Base-by-base conservation (phyloP, 495 filamentous ascomycete species). In the Daldinia concentrica region DNA sequence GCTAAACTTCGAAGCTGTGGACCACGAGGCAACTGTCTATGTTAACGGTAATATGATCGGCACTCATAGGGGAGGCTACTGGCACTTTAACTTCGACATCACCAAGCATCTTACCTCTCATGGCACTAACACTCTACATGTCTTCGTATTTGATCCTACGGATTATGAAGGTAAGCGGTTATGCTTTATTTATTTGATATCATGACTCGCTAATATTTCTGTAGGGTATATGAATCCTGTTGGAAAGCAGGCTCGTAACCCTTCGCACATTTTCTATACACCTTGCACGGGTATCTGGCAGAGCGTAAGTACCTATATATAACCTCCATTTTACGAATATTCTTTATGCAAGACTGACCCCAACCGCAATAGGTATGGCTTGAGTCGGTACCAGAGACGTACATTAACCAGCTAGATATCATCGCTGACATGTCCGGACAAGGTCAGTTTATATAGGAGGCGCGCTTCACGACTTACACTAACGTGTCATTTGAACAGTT, bases 201-300 rank as follows among this genome's bases (percentile, higher is more conserved):
- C 34, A n/a, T 8, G 29, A 36, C 50, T 73, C 6, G 67, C 45
- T 24, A 17, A 51, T 36, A 11, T 32, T 7, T 11, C n/a, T 4
- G 29, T 4, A 26, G 75, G 75, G 27, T 73, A 81, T 66, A 81
- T 84, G n/a, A 89, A 88, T 41, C 88, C 89, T 0, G 82, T 89
- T 61, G 89, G 89, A 55, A 92, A 92, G 77, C 90, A 91, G 73
- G 87, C 84, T 8, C 77, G 84, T 2, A 69, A 75, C 2, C 86
- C 83, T 2, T 86, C 83, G 6, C 89, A 91, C 68, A 91, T 92
- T 56, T 92, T 90, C 74, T 92, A 92, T 76, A 88, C 85, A 0
- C 88, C 90, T 11, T 91, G 89, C 76, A 86, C 84, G 37, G 90
- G 89, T 2, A 92, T 92, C 54, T 92, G 90, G 90, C 89, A 91